Percentiles rank a stretch among this genome's conserved stretches.
These are phyloP conservation scores for Talaromyces rugulosus DNA, from an alignment of 2,329 filamentous ascomycete genomes.

Conservation along the genomic window DNA sequence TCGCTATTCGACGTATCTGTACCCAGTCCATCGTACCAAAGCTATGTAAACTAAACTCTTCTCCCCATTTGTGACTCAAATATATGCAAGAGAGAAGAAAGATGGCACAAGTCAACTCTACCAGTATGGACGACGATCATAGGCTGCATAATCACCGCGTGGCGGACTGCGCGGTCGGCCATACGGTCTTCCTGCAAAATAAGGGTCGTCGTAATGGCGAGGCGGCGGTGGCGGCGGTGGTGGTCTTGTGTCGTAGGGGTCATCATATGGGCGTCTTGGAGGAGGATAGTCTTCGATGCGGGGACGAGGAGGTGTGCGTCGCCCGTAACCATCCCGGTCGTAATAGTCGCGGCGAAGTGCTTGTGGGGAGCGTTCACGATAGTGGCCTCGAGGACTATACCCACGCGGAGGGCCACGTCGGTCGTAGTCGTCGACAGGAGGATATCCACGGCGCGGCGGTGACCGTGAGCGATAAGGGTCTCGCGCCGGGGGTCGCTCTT, in stretches of 20 bases:
- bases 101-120: conserved; percentile 26
- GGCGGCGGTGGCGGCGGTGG: conserved; percentile 50
- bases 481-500: conserved; percentile 62
- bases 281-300: conserved; percentile 72
- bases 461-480: conserved; percentile 78
- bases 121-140: conserved; percentile 44
- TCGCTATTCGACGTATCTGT: not conserved
- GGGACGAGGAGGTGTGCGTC: conserved; percentile 74
- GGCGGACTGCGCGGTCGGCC: conserved; percentile 44
- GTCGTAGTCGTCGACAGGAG: conserved; percentile 73
- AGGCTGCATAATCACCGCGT: conserved; percentile 37
- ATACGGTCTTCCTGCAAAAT: conserved; percentile 52
- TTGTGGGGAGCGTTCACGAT: conserved; percentile 79
- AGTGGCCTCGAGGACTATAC: conserved; percentile 80
- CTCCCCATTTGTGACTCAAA: not conserved
- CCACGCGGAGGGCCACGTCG: conserved; percentile 75
- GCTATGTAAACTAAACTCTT: not conserved
- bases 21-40: not conserved
- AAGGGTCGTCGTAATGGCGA: conserved; percentile 56
- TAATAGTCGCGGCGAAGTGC: conserved; percentile 76
- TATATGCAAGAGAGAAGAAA: not conserved
- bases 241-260: conserved; percentile 53
- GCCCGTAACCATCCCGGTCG: conserved; percentile 70
- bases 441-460: conserved; percentile 64
- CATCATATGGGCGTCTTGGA: conserved; percentile 55